Evolutionary conservation across 352 stramenopile species (phyloP), one percentile per base, ranked within the genome.

Genomic region (Phytophthora uliginosa): DNA sequence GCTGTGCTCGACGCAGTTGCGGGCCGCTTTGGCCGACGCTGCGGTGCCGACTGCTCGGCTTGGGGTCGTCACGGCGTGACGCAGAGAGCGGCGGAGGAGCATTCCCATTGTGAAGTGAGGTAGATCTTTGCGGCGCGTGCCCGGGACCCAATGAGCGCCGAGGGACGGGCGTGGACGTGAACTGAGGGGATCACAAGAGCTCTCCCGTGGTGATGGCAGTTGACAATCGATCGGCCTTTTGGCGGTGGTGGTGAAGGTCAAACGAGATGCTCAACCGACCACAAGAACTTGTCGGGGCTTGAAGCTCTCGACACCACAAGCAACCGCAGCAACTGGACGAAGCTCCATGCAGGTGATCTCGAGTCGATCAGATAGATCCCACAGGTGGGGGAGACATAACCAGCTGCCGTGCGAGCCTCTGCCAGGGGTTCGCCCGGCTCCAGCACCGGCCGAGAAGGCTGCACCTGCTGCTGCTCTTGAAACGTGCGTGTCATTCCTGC

Each of bases 401-500:
- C 42, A 50, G 18, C 42, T 2, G 24, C 24, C 6, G 42, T 22
- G 42, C 13, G 18, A 50, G 42, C 42, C 42, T 50, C 42, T 50
- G 42, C 42, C 42, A 12, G 42, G 42, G 36, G 36, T 45, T 45
- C 38, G 38, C 38, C 38, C 38, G 13, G 38, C 38, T 45, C 38
- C 38, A 45, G 38, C 38, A 45, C 13, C 38, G 38, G 7, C 36
- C 12, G 36, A 18, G 12, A 42, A 15, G 36, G 36, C 34, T 17
- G 36, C 36, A 42, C 36, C 36, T 42, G 36, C 9, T 40, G 36
- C 36, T 45, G 38, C 38, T 45, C 4, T 45, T 6, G 42, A 24
- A 50, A 12, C 42, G 42, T 22, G 5, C 42, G 42, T 24, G 22
- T 53, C 58, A 64, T 59, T 60, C 50, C 13, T 17, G 22, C 33